A percentile compares a stretch with the other conserved stretches of the same genome.
phyloP scores from a whole-genome alignment of 805 yeast species.

The Starmerella davenportii region DNA sequence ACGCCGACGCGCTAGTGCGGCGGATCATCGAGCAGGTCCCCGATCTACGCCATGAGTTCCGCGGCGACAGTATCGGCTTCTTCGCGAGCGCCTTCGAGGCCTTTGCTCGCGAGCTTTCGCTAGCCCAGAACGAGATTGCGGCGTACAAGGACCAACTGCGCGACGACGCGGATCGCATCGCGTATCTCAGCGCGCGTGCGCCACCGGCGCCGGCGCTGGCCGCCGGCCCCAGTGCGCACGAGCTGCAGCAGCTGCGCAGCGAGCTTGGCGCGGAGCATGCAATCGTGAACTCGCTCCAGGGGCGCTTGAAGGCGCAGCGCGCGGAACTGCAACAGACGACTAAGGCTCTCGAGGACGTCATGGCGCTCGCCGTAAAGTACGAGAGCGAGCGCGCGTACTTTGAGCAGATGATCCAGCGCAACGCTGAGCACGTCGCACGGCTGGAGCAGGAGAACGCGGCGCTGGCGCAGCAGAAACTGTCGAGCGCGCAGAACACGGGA shows the following conservation, averaged over 20 bases:
- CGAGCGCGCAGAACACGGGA: slow-evolving; percentile 14
- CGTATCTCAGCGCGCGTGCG: slow-evolving; percentile 1
- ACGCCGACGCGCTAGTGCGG: slow-evolving; percentile 9
- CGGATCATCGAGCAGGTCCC: slow-evolving; percentile 10
- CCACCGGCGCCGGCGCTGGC: not conserved
- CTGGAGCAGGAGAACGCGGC: slow-evolving; percentile 16
- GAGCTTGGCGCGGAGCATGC: slow-evolving; percentile 10
- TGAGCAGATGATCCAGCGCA: slow-evolving; percentile 10
- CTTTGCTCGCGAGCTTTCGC: slow-evolving; percentile 10
- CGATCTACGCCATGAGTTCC: slow-evolving; percentile 9
- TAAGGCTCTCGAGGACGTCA: slow-evolving; percentile 22
- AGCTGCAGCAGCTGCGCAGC: slow-evolving; percentile 1
- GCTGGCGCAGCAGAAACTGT: slow-evolving; percentile 7
- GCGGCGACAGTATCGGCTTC: slow-evolving; percentile 8
- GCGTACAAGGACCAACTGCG: slow-evolving; percentile 11
- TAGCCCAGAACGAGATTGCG: slow-evolving; percentile 9
- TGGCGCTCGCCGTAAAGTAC: slow-evolving; percentile 23
- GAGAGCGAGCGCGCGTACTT: slow-evolving; percentile 19
- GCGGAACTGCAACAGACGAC: slow-evolving; percentile 21
- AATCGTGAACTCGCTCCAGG: slow-evolving; percentile 18
- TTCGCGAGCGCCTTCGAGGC: slow-evolving; percentile 10
- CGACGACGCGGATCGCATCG: slow-evolving; percentile 12
- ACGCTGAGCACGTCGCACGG: slow-evolving; percentile 18
- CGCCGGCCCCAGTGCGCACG: not conserved
- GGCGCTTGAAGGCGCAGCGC: slow-evolving; percentile 19